Conservation (phyloP, 2,329 filamentous ascomycete species). For the Exophiala dermatitidis region DNA sequence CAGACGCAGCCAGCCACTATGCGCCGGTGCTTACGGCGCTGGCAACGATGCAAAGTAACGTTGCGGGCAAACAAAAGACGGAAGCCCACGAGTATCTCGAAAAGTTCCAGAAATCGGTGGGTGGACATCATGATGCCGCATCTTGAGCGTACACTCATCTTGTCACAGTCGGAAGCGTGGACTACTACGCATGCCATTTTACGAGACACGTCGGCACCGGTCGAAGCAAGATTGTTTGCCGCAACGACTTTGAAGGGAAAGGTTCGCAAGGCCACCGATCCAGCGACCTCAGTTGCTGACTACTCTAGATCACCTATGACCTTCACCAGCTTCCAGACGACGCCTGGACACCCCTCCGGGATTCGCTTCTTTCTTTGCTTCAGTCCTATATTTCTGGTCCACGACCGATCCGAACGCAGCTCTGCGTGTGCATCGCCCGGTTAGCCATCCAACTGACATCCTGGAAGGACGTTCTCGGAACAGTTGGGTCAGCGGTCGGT, state of each 20-base stretch:
- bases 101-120: constrained; percentile 94
- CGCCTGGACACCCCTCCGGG: constrained; percentile 68
- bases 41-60: constrained; percentile 80
- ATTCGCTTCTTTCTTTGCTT: constrained; percentile 74
- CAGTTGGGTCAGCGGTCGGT: constrained; percentile 69
- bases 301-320: constrained; percentile 82
- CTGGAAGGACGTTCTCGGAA: constrained; percentile 87
- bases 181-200: constrained; percentile 77
- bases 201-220: constrained; percentile 65
- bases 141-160: constrained; percentile 21
- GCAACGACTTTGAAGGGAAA: constrained; percentile 97
- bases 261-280: constrained; percentile 47
- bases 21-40: constrained; percentile 81
- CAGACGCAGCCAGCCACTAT: constrained; percentile 60
- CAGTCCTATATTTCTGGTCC: constrained; percentile 75
- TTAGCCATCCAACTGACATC: constrained; percentile 91
- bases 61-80: constrained; percentile 73
- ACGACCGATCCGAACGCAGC: constrained; percentile 75
- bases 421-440: constrained; percentile 90
- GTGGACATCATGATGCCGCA: constrained; percentile 28
- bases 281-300: constrained; percentile 12
- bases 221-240: constrained; percentile 87
- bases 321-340: constrained; percentile 75
- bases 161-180: constrained; percentile 63
- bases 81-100: constrained; percentile 87